Base-by-base conservation (phyloP, 495 filamentous ascomycete species). In the Hypoxylon lenormandii region DNA sequence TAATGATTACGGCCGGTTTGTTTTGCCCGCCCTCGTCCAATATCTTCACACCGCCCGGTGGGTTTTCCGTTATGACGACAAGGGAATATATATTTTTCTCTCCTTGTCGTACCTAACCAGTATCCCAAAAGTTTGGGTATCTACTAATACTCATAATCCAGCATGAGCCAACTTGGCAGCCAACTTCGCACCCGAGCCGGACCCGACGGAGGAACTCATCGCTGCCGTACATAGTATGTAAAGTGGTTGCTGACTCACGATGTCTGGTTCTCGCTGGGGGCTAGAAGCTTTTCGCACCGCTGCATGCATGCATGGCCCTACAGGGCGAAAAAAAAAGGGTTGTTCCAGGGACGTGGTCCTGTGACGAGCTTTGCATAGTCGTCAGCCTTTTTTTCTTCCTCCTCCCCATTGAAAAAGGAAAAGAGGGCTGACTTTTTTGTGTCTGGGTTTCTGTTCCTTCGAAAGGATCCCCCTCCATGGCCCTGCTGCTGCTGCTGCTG, bases 381-480 rank as follows among this genome's bases (percentile, higher is more conserved):
- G 16, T 62, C 59, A 62, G 65, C 43, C 2, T n/a, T 42, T 68
- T 68, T 30, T 33, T 47, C 48, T 48, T 30, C 58, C 59, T 7
- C 30, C 30, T 62, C 59, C 30, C 30, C 30, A 33, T 33, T 26
- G 23, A 26, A 33, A 50, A 45, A 47, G 23, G 19, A 50, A 45
- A 47, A 37, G 19, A 38, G 45, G 52, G 60, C 60, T 65, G 48
- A 60, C 47, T 28, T 22, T 33, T 33, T 33, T 8, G 30, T 8
- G 30, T 38, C 67, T 42, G 19, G 67, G 67, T 70, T 66, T 19
- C 23, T 57, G 22, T 61, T 66, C 67, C 67, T 70, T 66, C 57
- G 33, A 16, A 33, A n/a, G 30, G 30, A 7, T 5, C 45, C n/a
- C 54, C 49, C n/a, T n/a, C n/a, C n/a, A n/a, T 38, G 38, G 48